Evolutionary conservation across 768 basidiomycete species (phyloP), one percentile per base, ranked within the genome.

Genomic region (Agrocybe chaxingu): DNA sequence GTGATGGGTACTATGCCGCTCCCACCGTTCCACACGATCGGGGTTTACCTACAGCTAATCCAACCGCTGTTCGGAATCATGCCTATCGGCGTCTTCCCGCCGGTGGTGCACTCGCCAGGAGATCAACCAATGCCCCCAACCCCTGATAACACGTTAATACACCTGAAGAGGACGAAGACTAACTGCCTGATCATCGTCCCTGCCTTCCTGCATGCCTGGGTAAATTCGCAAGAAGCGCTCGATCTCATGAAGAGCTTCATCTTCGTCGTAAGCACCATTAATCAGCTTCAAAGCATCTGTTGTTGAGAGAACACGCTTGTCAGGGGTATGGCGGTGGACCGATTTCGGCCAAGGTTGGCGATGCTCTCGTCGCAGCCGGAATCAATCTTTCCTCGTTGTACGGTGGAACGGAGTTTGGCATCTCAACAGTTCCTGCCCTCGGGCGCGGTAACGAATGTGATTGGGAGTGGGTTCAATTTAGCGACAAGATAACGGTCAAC

Each of bases 21-120:
- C 5, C 75, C 76, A 3, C 43, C 72, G 3, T 77, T 78, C 57
- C 74, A 78, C 51, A 60, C 57, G 0, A 54, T 69, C 5, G 74
- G 73, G 3, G 19, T 67, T 2, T 40, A 41, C 10, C 34, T 57
- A 1, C 71, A 74, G 31, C 38, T 77, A 0, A 45, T 71, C 5
- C 16, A 56, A 7, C 64, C 72, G 0, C 16, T 76, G 4, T 65
- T 59, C 19, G 47, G 29, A 19, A 43, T 66, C 7, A 34, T 52
- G 1, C 53, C 67, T 1, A 58, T 66, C 0, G 58, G 52, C 5
- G 37, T 76, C 1, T 75, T 64, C 44, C 64, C 73, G 5, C 74
- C 72, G 6, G 58, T 57, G 2, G 60, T 58, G 5, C 56, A 51
- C 7, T 45, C 56, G 8, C 38, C 57, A 7, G 48, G 53, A 3